Conservation (phyloP, 2,329 filamentous ascomycete genomes). For the Chaetomiaceae sp. region DNA sequence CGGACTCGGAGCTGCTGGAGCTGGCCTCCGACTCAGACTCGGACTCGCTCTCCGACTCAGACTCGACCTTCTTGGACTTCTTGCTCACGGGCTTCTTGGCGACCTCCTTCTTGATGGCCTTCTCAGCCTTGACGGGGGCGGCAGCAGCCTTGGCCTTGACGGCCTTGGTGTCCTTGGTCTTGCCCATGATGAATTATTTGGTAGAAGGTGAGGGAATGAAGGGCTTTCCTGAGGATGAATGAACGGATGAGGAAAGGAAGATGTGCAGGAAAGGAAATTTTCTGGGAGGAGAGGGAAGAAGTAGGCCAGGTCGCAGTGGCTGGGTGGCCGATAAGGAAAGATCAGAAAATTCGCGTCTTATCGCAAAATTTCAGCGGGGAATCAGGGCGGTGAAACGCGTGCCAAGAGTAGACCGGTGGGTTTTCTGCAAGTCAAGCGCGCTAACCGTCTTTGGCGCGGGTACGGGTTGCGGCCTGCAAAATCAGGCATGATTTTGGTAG, state of each 20-base stretch:
- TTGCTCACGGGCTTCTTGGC: conserved; percentile 20
- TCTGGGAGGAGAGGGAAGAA: conserved; percentile 1
- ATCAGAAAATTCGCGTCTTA: conserved; percentile 23
- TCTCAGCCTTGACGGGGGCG: conserved; percentile 54
- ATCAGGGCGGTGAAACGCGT: conserved; percentile 20
- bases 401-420: conserved; percentile 4
- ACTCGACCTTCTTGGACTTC: conserved; percentile 32
- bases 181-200: conserved; percentile 50
- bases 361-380: conserved; percentile 24
- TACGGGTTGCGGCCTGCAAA: conserved; percentile 16
- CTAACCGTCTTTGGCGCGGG: not conserved
- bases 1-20: conserved; percentile 16
- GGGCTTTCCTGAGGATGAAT: conserved; percentile 19
- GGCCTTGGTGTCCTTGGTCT: conserved; percentile 58
- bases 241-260: conserved; percentile 13
- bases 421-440: not conserved
- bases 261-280: conserved; percentile 8
- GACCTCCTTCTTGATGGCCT: conserved; percentile 17
- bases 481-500: conserved; percentile 17
- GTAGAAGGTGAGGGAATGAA: conserved; percentile 15
- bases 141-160: conserved; percentile 48
- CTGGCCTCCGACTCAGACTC: conserved; percentile 29
- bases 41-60: conserved; percentile 25
- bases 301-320: conserved; percentile 1
- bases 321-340: conserved; percentile 8